Percentiles rank a stretch among this genome's conserved stretches.
Evolutionary conservation across 2,329 filamentous ascomycete genomes (phyloP).

Genomic region (Septoria linicola): DNA sequence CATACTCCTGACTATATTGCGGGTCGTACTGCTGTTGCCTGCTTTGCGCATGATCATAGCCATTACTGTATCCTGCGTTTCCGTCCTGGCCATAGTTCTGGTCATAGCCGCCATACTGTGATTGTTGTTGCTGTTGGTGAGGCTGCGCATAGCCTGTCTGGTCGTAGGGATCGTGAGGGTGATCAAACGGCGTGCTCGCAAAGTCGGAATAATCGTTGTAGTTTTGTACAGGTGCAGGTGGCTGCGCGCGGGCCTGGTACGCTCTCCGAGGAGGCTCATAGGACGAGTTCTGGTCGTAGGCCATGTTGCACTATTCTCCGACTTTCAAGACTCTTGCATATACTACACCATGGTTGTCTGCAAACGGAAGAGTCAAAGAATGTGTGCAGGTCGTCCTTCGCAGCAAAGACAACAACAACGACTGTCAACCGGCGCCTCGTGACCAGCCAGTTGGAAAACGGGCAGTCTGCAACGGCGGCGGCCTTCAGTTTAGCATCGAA

Average conservation of each 20-base stretch:
- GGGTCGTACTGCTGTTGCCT: constrained; percentile 8
- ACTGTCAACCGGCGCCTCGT: too few species aligned
- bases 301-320: constrained; percentile 23
- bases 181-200: constrained; percentile 23
- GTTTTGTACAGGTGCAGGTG: constrained; percentile 18
- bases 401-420: too few species aligned
- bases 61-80: constrained; percentile 15
- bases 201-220: constrained; percentile 21
- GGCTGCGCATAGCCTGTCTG: constrained; percentile 21
- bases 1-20: constrained; percentile 20
- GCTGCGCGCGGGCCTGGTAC: constrained; percentile 21
- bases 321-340: neutral
- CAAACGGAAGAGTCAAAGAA: neutral
- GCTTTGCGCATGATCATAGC: constrained; percentile 18
- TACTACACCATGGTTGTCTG: neutral
- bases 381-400: neutral
- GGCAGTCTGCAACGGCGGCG: too few species aligned
- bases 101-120: constrained; percentile 15
- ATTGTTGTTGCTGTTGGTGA: constrained; percentile 16
- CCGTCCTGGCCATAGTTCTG: constrained; percentile 15
- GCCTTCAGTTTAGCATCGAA: too few species aligned
- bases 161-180: constrained; percentile 21
- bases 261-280: constrained; percentile 28
- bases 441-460: too few species aligned
- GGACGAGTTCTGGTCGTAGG: constrained; percentile 28